Evolutionary conservation across 192 early-diverging fungal genomes (phyloP).

Genomic region (Coemansia sp.): DNA sequence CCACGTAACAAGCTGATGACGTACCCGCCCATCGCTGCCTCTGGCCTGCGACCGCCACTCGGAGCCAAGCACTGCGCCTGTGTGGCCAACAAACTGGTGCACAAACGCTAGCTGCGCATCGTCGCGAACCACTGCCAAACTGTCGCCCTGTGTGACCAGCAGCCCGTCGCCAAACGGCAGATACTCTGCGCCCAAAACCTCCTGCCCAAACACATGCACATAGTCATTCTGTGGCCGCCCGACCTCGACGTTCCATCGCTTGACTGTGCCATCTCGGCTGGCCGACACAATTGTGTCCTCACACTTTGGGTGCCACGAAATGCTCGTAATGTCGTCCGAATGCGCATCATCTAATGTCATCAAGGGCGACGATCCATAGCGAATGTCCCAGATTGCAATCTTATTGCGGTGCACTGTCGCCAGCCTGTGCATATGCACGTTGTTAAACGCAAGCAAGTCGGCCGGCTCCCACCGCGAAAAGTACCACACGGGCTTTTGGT

Average conservation of each 20-base stretch:
- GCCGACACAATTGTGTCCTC: slow-evolving; percentile 29
- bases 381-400: slow-evolving; percentile 51
- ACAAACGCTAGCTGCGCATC: slow-evolving; percentile 13
- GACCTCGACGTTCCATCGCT: slow-evolving; percentile 27
- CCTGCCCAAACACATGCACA: slow-evolving; percentile 20
- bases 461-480: slow-evolving; percentile 50
- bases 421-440: slow-evolving; percentile 35
- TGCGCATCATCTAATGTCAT: slow-evolving; percentile 41
- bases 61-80: slow-evolving; percentile 29
- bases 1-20: slow-evolving; percentile 52
- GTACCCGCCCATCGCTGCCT: neutral
- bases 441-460: slow-evolving; percentile 39
- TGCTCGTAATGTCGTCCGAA: slow-evolving; percentile 36
- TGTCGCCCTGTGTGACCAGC: slow-evolving; percentile 28
- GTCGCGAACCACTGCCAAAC: slow-evolving; percentile 21
- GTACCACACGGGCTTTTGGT: slow-evolving; percentile 52
- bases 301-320: slow-evolving; percentile 38
- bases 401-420: slow-evolving; percentile 44
- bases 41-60: slow-evolving; percentile 32
- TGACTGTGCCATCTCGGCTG: slow-evolving; percentile 37
- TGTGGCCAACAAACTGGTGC: slow-evolving; percentile 42
- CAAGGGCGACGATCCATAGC: slow-evolving; percentile 38
- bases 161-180: slow-evolving; percentile 43
- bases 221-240: slow-evolving; percentile 21
- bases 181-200: slow-evolving; percentile 34